These are phyloP conservation scores for Obba rivulosa DNA, from an alignment of 768 basidiomycete genomes.

Conservation along the genomic window DNA sequence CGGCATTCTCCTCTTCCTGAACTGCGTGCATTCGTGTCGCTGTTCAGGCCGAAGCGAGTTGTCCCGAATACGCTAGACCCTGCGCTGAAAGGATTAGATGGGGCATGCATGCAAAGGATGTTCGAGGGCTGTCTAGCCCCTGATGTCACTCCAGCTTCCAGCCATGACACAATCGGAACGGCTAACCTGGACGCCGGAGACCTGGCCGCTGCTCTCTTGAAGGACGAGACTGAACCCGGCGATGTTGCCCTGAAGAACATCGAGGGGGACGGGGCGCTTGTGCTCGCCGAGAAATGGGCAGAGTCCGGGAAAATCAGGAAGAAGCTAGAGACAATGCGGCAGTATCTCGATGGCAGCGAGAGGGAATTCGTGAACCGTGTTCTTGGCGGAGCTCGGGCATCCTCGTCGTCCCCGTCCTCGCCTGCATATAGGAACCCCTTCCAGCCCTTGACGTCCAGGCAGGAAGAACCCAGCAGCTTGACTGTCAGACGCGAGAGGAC, in stretches of 20 bases:
- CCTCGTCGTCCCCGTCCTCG: not conserved
- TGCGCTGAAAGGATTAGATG: conserved; percentile 55
- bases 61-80: conserved; percentile 75
- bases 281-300: conserved; percentile 50
- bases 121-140: conserved; percentile 55
- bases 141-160: conserved; percentile 14
- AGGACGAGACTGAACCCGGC: conserved; percentile 23
- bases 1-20: conserved; percentile 89
- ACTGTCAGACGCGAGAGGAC: not conserved
- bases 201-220: conserved; percentile 1
- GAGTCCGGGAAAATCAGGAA: conserved; percentile 38
- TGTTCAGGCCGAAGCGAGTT: conserved; percentile 74
- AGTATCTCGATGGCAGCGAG: conserved; percentile 35
- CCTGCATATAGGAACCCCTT: not conserved
- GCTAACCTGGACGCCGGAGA: conserved; percentile 4
- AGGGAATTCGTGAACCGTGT: conserved; percentile 32
- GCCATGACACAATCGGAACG: not conserved
- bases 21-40: conserved; percentile 68
- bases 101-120: conserved; percentile 63
- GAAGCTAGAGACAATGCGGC: conserved; percentile 40
- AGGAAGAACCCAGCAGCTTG: no score
- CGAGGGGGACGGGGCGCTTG: conserved; percentile 41
- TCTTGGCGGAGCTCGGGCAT: conserved; percentile 5
- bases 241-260: conserved; percentile 62
- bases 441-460: no score